Evolutionary conservation across 768 basidiomycete genomes (phyloP).

Genomic region (Tricholoma saponaceum): DNA sequence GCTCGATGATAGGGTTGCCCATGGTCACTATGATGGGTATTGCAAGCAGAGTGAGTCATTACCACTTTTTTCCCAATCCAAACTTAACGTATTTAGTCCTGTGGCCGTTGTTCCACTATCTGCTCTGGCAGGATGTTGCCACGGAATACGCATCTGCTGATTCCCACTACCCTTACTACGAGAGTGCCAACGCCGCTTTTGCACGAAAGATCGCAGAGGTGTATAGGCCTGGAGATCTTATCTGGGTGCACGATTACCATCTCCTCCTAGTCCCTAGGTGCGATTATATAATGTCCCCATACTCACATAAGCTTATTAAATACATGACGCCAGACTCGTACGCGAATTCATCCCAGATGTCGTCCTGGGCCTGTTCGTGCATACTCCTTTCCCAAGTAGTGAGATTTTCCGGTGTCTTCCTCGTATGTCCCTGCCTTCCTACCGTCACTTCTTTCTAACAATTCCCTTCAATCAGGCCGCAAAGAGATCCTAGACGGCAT

Average conservation of each 20-base stretch:
- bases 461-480: conserved; percentile 21
- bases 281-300: conserved; percentile 7
- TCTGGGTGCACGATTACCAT: conserved; percentile 97
- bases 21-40: conserved; percentile 95
- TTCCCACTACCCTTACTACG: conserved; percentile 76
- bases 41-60: conserved; percentile 86
- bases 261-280: conserved; percentile 80
- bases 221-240: conserved; percentile 85
- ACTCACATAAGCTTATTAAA: background rate
- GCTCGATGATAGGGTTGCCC: conserved; percentile 85
- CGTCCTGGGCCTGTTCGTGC: conserved; percentile 88
- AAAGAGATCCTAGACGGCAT: conserved; percentile 96
- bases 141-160: conserved; percentile 86
- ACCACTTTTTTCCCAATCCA: conserved; percentile 1
- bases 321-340: conserved; percentile 45
- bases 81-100: conserved; percentile 51
- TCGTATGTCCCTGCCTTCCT: conserved; percentile 30
- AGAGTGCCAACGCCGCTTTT: conserved; percentile 80
- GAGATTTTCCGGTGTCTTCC: conserved; percentile 95
- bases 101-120: conserved; percentile 98
- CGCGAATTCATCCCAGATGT: conserved; percentile 66
- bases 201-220: conserved; percentile 68
- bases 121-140: conserved; percentile 96
- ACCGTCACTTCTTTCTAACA: background rate
- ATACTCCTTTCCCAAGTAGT: conserved; percentile 96